These are phyloP conservation scores for Erodium trifolium DNA, from an alignment of 441 rosid species.

Conservation along the genomic window DNA sequence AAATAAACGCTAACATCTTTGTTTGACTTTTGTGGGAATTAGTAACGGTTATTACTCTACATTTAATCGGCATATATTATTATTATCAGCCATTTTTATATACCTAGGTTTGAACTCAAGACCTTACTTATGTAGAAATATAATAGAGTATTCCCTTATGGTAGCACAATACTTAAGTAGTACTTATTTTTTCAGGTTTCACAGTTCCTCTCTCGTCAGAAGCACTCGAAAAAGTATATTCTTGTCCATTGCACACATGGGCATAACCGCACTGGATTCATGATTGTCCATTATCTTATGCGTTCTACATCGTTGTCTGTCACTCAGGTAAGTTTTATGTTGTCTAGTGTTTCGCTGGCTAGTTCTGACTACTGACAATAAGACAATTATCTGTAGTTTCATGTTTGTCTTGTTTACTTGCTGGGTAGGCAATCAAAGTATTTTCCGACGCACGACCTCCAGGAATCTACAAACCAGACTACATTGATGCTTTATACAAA, in stretches of 20 bases:
- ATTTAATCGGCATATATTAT: not conserved
- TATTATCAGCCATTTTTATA: no score
- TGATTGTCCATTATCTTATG: slow-evolving; percentile 92
- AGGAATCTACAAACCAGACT: slow-evolving; percentile 91
- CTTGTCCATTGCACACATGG: slow-evolving; percentile 99
- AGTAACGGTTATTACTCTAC: not conserved
- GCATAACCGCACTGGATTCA: slow-evolving; percentile 92
- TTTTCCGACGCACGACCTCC: slow-evolving; percentile 95
- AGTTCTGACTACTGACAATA: not conserved
- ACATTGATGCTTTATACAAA: slow-evolving; percentile 66
- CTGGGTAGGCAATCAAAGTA: slow-evolving; percentile 63
- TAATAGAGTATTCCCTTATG: not conserved
- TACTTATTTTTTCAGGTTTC: slow-evolving; percentile 40
- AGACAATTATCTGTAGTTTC: slow-evolving; percentile 13
- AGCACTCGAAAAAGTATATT: slow-evolving; percentile 62
- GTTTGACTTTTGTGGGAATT: not conserved
- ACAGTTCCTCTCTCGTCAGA: slow-evolving; percentile 64
- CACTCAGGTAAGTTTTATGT: slow-evolving; percentile 49
- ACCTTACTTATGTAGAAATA: no score
- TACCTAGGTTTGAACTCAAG: no score
- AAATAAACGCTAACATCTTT: no score
- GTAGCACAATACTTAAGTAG: not conserved
- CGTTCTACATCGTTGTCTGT: slow-evolving; percentile 73
- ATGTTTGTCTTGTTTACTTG: slow-evolving; percentile 18
- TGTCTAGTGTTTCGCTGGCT: slow-evolving; percentile 9